Evolutionary conservation across 768 basidiomycete species (phyloP), one percentile per base, ranked within the genome.

Genomic region (Porpolomopsis calyptriformis): DNA sequence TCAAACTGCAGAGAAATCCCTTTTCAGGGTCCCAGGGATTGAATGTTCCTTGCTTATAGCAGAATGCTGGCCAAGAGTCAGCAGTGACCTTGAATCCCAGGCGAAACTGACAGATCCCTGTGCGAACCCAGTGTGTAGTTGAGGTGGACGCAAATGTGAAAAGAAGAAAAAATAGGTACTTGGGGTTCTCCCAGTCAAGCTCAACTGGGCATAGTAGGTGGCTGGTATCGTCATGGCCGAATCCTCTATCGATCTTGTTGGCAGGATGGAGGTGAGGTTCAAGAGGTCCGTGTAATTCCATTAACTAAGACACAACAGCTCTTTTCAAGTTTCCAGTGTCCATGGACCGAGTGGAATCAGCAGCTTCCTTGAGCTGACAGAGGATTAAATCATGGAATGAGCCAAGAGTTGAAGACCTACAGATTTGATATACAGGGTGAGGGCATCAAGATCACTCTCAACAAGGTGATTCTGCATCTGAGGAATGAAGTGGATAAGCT

Each of bases 171-270:
- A n/a, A n/a, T n/a, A n/a, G n/a, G n/a, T n/a, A n/a, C n/a, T n/a
- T n/a, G n/a, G n/a, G n/a, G n/a, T n/a, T n/a, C n/a, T 19, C 42
- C 56, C 54, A 59, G 22, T 57, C 35, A 11, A 54, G 46, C 12
- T 57, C 54, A 18, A 48, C 41, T 0, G 53, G 55, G 38, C 58
- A 56, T 3, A 57, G 52, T 12, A 56, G 49, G 12, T 39, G 42
- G 2, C 53, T 53, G 20, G 56, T 57, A 3, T 34, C 12, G n/a
- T 50, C 49, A 45, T 59, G 49, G 27, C 50, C 49, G 37, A 57
- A 52, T 1, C 55, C 49, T 11, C 26, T 43, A 24, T 50, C 40
- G 4, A 14, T 11, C 25, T 12, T 39, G 31, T 4, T 22, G n/a
- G n/a, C 38, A 12, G 38, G 38, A 20, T 40, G n/a, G 12, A 40